Percentiles rank a stretch among this genome's conserved stretches.
Evolutionary conservation across 164 flowering plant species (phyloP).

Genomic region (Magnolia sinica): DNA sequence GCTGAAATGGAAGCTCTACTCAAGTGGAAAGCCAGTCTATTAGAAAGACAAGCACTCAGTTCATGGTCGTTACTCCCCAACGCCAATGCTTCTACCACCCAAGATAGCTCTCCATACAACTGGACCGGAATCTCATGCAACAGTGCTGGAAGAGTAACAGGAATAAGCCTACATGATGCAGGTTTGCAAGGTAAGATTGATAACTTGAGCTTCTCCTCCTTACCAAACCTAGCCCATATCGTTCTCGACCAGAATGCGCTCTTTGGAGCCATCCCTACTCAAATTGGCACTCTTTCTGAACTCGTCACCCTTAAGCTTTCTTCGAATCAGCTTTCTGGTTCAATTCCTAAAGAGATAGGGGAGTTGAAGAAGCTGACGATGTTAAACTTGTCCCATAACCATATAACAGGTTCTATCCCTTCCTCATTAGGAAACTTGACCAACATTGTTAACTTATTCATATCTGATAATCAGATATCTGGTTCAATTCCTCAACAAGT

Average conservation of each 20-base stretch:
- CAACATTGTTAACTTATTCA: neutral
- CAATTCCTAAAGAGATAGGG: slow-evolving; percentile 28
- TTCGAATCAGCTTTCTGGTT: slow-evolving; percentile 16
- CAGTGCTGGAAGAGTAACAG: slow-evolving; percentile 8
- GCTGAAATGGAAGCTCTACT: slow-evolving; percentile 1
- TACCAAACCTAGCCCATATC: slow-evolving; percentile 17
- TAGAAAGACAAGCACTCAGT: neutral
- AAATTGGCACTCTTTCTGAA: slow-evolving; percentile 21
- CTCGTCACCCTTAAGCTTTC: slow-evolving; percentile 24
- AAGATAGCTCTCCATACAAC: neutral
- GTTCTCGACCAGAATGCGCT: slow-evolving; percentile 9
- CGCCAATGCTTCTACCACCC: too few species aligned
- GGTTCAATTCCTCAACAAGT: slow-evolving; percentile 1
- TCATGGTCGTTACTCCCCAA: neutral
- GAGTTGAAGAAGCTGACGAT: slow-evolving; percentile 2
- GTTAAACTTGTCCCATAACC: slow-evolving; percentile 2
- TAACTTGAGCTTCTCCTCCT: slow-evolving; percentile 19
- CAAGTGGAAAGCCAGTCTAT: neutral
- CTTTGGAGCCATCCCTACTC: slow-evolving; percentile 19
- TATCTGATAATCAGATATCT: neutral
- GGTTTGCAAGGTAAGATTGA: slow-evolving; percentile 16
- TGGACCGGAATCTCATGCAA: slow-evolving; percentile 23
- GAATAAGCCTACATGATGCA: slow-evolving; percentile 6
- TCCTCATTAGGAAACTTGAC: slow-evolving; percentile 16
- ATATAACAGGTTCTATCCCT: neutral